Conservation (phyloP, 176 grass and related monocot genomes). For the Aegilops sharonensis region DNA sequence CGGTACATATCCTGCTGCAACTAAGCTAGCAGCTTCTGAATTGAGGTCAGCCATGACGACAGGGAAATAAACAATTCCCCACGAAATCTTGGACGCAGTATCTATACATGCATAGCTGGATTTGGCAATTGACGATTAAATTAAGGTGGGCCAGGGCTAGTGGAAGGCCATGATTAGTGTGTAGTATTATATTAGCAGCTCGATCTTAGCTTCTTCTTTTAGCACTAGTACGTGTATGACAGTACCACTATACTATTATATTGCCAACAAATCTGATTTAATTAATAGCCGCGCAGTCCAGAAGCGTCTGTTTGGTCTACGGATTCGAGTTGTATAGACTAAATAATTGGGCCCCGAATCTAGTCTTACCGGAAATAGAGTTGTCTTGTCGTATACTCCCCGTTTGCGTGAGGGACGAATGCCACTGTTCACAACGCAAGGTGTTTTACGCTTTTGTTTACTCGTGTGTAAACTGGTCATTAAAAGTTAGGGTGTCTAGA, state of each 20-base stretch:
- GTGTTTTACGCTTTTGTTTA: no score
- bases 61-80: not conserved
- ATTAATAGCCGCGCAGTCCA: not conserved
- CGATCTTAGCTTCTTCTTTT: not conserved
- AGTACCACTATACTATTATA: not conserved
- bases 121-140: constrained; percentile 16
- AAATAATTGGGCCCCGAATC: not conserved
- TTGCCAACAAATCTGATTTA: not conserved
- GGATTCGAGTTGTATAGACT: not conserved
- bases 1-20: no score
- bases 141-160: not conserved
- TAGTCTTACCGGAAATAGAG: constrained; percentile 8
- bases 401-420: not conserved
- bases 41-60: constrained; percentile 53
- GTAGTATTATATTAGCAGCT: not conserved
- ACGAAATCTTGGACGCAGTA: not conserved
- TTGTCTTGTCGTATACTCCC: not conserved
- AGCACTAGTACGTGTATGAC: not conserved
- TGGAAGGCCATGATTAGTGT: constrained; percentile 26
- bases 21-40: not conserved
- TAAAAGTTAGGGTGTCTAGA: no score
- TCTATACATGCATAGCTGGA: not conserved
- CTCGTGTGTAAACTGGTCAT: no score
- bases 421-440: not conserved
- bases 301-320: constrained; percentile 4